Evolutionary conservation across 2,329 filamentous ascomycete genomes (phyloP), one percentile per base, ranked within the genome.

Genomic region (Aspergillus aculeatus): DNA sequence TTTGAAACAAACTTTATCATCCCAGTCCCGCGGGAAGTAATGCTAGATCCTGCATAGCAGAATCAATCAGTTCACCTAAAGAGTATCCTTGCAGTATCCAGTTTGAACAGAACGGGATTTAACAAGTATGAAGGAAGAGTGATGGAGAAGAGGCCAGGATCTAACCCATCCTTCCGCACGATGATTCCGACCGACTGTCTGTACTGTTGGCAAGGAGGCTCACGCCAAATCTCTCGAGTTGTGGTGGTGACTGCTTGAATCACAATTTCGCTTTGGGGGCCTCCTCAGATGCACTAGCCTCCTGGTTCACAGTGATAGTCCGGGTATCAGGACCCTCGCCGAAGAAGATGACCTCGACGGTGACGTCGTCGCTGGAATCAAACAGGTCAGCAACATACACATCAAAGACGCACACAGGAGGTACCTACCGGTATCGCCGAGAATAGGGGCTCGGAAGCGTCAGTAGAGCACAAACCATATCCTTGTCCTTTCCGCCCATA

Each of bases 291-390:
- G 89, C 91, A 61, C 89, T 96, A 1, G 95, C 95, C 71, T 97
- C 94, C 64, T 89, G 82, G 76, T 98, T 99, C 59, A 96, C 75
- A 5, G 89, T 85, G 5, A 98, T 89, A 64, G 89, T 88, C 38
- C 93, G 92, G 31, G 84, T 89, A 73, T 88, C 88, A 56, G 88
- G 72, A 38, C 89, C 86, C 67, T 96, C 86, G 61, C 95, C 95
- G 70, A 99, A 99, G 83, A 99, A 99, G 71, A 99, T 96, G 62
- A 99, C 95, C 76, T 99, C 92, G 16, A 99, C 94, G 0, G 95
- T 99, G 64, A 99, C 80, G 73, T 99, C 95, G 73, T 99, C 95
- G 67, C 92, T 94, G 61, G 71, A 51, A 72, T 50, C 68, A 16
- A 32, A 47, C 14, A 10, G 51, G 69, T 69, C 62, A 62, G 61